phyloP scores from a whole-genome alignment of 139 green algal species.

The Chlamydomonas asymmetrica region DNA sequence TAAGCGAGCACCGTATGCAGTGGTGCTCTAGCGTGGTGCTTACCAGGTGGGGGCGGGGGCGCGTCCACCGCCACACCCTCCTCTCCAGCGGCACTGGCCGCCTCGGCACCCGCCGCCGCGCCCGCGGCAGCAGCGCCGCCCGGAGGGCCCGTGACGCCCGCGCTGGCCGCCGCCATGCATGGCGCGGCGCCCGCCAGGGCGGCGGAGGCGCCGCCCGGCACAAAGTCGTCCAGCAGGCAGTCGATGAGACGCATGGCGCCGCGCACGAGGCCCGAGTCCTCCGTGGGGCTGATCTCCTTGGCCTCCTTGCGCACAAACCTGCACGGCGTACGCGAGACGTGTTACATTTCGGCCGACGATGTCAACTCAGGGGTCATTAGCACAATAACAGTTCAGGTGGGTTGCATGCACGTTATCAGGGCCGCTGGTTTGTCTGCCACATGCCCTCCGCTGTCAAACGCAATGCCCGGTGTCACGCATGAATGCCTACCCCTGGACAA shows the following conservation, averaged over 20 bases:
- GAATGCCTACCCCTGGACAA: too few species aligned
- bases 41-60: too few species aligned
- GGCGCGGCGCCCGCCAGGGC: not conserved
- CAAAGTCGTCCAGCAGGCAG: constrained; percentile 54
- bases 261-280: constrained; percentile 57
- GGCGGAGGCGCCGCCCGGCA: not conserved
- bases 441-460: too few species aligned
- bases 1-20: too few species aligned
- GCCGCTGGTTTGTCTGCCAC: too few species aligned
- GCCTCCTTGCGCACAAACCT: constrained; percentile 64
- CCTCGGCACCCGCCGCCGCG: not conserved
- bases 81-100: not conserved
- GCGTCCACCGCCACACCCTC: not conserved
- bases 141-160: not conserved
- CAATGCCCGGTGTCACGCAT: too few species aligned
- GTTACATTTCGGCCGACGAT: too few species aligned
- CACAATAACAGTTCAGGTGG: too few species aligned
- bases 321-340: too few species aligned
- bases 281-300: constrained; percentile 73
- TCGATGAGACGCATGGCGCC: constrained; percentile 60
- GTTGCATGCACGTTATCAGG: too few species aligned
- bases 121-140: not conserved
- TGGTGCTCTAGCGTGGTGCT: too few species aligned
- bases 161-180: not conserved
- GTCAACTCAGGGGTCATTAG: too few species aligned